Conservation (phyloP, 495 filamentous ascomycete genomes). For the Penicillium cataractarum region DNA sequence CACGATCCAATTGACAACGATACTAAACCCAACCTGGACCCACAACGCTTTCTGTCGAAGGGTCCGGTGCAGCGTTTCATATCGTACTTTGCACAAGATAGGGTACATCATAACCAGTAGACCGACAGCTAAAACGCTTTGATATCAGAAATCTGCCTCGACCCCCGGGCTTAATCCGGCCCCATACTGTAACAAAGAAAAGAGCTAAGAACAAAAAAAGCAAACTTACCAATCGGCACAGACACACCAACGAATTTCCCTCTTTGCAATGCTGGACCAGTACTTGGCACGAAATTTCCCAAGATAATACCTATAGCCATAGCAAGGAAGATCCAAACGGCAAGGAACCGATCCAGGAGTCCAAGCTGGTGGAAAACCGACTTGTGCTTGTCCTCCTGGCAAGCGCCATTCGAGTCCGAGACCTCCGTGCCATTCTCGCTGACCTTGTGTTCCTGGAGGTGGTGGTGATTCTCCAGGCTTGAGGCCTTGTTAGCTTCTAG, state of each 20-base stretch:
- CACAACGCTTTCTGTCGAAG: conserved; percentile 67
- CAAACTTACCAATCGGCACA: conserved; percentile 68
- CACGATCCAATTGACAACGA: conserved; percentile 86
- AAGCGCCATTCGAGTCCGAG: neutral
- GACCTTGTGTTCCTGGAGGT: neutral
- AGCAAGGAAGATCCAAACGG: conserved; percentile 81
- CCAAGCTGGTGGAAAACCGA: conserved; percentile 59
- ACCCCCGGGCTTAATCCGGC: neutral
- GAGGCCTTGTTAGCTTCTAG: conserved; percentile 7
- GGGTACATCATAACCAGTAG: conserved; percentile 94
- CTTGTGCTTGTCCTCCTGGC: conserved; percentile 4
- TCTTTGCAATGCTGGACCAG: conserved; percentile 63
- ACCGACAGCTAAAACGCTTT: conserved; percentile 62
- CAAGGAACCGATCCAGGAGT: conserved; percentile 74
- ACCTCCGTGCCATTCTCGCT: conserved; percentile 1
- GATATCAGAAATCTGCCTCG: neutral
- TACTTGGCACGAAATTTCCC: conserved; percentile 72
- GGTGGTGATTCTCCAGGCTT: neutral
- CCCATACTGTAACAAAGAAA: neutral
- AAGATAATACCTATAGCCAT: conserved; percentile 82
- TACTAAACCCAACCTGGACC: conserved; percentile 76
- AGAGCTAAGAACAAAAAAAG: neutral
- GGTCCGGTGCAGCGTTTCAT: conserved; percentile 72
- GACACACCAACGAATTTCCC: conserved; percentile 75
- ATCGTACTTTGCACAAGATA: conserved; percentile 88